These are phyloP conservation scores for Irpex sp. DNA, from an alignment of 1,284 basidiomycete species.

Conservation along the genomic window DNA sequence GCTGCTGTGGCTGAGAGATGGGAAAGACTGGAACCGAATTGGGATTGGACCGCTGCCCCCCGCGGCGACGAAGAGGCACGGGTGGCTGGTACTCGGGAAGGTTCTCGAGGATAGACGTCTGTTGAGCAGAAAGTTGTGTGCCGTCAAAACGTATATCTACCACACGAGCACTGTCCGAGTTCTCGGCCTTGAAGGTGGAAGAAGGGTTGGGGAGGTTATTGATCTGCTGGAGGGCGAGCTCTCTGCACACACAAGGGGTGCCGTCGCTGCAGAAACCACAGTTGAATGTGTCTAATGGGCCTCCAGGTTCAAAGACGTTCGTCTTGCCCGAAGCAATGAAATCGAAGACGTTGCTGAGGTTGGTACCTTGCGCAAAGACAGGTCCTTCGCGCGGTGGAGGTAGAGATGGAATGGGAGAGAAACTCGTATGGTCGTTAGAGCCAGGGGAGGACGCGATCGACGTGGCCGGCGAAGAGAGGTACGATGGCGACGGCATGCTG, in stretches of 20 bases:
- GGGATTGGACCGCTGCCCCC: constrained; percentile 27
- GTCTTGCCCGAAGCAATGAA: constrained; percentile 29
- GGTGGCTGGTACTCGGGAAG: constrained; percentile 74
- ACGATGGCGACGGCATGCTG: constrained; percentile 15
- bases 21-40: constrained; percentile 49
- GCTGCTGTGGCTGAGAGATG: constrained; percentile 22
- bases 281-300: constrained; percentile 33
- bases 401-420: constrained; percentile 39
- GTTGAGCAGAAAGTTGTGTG: constrained; percentile 11
- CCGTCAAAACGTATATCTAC: constrained; percentile 13
- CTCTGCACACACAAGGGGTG: constrained; percentile 72
- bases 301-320: constrained; percentile 29
- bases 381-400: constrained; percentile 28
- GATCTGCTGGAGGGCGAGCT: constrained; percentile 49
- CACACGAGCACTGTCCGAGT: constrained; percentile 20
- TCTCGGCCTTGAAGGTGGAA: constrained; percentile 33
- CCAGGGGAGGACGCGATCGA: constrained; percentile 55
- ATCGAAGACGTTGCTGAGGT: constrained; percentile 31
- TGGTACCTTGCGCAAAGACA: constrained; percentile 23
- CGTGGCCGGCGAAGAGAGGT: constrained; percentile 25
- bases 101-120: constrained; percentile 65
- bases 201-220: constrained; percentile 13
- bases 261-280: constrained; percentile 74
- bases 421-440: constrained; percentile 42
- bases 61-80: constrained; percentile 65